Conservation (phyloP, 108 stramenopile genomes). For the Nannochloropsis gaditana region DNA sequence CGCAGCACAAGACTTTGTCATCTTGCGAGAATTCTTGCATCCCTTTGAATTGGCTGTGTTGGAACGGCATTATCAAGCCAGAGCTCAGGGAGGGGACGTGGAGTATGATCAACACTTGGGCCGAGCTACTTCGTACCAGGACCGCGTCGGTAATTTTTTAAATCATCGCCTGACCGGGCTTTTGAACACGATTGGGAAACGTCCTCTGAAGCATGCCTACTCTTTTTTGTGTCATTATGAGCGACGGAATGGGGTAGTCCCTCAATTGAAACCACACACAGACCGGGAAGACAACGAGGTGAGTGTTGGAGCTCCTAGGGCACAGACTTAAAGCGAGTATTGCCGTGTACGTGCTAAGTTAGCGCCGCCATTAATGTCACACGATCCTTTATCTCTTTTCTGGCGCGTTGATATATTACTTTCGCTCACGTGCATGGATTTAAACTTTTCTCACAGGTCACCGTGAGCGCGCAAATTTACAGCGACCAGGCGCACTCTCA, state of each 20-base stretch:
- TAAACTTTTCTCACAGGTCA: neutral
- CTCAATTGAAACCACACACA: conserved; percentile 15
- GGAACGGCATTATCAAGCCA: neutral
- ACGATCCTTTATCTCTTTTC: no score
- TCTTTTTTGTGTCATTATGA: conserved; percentile 8
- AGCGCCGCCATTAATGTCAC: no score
- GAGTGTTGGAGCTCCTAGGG: neutral
- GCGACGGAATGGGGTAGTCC: neutral
- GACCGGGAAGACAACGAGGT: conserved; percentile 15
- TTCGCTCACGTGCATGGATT: no score
- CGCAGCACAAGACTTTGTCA: neutral
- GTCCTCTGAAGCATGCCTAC: conserved; percentile 13
- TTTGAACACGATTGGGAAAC: neutral
- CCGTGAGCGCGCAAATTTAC: neutral
- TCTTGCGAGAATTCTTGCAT: neutral
- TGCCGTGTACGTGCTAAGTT: no score
- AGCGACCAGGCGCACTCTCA: neutral
- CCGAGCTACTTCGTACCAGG: neutral
- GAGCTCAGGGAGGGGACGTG: neutral
- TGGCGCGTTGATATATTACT: no score
- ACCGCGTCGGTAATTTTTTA: neutral
- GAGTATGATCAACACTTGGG: neutral
- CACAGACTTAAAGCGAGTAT: no score
- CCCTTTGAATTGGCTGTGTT: neutral
- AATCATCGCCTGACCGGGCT: conserved; percentile 16